phyloP scores from a whole-genome alignment of 805 yeast species.

The Candida corydali region DNA sequence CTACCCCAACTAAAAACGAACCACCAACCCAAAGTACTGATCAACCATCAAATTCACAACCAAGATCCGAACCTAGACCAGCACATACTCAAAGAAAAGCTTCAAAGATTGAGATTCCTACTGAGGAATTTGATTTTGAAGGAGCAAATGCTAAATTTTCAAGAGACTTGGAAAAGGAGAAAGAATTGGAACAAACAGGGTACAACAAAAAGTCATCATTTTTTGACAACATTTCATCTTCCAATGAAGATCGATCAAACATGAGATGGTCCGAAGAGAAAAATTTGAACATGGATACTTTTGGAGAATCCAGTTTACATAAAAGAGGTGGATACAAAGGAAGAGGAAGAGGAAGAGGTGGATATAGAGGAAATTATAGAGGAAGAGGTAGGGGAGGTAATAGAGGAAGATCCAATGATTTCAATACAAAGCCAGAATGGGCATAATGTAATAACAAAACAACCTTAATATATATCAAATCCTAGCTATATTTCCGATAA shows the following conservation, averaged over 20 bases:
- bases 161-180: conserved; percentile 40
- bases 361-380: conserved; percentile 18
- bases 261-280: conserved; percentile 74
- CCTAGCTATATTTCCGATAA: conserved; percentile 24
- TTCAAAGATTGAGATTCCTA: conserved; percentile 33
- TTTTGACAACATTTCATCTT: conserved; percentile 80
- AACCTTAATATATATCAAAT: conserved; percentile 9
- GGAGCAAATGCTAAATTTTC: conserved; percentile 68
- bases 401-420: conserved; percentile 11
- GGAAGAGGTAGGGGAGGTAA: conserved; percentile 16
- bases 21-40: conserved; percentile 9
- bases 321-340: conserved; percentile 46
- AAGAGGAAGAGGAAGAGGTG: conserved; percentile 34
- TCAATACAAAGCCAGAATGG: conserved; percentile 27
- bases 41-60: conserved; percentile 13
- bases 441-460: no score
- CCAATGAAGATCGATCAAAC: conserved; percentile 44
- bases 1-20: conserved; percentile 6
- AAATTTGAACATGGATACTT: conserved; percentile 71
- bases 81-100: no score
- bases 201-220: conserved; percentile 84
- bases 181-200: conserved; percentile 23
- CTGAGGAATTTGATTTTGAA: conserved; percentile 71
- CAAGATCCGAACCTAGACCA: conserved; percentile 13
- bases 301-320: conserved; percentile 64